phyloP scores from a whole-genome alignment of 345 rosid genomes.

The Bruguiera gymnorhiza region DNA sequence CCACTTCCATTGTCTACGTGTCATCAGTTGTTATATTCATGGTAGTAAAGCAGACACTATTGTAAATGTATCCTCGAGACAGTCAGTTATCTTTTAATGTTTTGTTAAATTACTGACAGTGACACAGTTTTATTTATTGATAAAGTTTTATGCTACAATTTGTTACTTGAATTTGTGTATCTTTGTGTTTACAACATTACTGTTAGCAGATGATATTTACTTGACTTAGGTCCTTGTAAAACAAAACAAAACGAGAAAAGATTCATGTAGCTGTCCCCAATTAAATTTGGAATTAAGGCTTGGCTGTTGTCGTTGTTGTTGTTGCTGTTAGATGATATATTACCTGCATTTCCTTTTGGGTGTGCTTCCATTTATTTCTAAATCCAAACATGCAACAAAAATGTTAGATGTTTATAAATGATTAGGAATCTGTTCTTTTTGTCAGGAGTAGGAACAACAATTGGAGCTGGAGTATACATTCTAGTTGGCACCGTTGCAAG shows the following conservation, averaged over 20 bases:
- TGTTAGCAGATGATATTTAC: too few species aligned
- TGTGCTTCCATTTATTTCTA: neutral
- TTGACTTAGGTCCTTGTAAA: too few species aligned
- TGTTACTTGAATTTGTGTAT: neutral
- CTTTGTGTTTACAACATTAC: too few species aligned
- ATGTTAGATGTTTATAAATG: neutral
- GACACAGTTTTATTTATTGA: neutral
- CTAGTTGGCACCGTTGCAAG: constrained; percentile 97
- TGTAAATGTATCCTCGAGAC: neutral
- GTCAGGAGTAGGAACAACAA: constrained; percentile 93
- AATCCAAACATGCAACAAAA: neutral
- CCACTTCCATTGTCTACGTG: neutral
- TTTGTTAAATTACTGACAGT: neutral
- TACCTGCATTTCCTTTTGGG: neutral
- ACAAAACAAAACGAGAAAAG: too few species aligned
- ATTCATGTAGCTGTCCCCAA: too few species aligned
- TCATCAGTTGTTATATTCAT: neutral
- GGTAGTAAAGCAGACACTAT: neutral
- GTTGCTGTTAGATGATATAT: too few species aligned
- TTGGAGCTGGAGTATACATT: constrained; percentile 97
- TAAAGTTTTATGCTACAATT: neutral
- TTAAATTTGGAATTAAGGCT: too few species aligned
- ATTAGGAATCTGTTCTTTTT: neutral
- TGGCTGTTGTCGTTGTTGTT: too few species aligned
- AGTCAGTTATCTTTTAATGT: neutral